These are phyloP conservation scores for Xanthoconium separans DNA, from an alignment of 1,284 basidiomycete genomes.

Conservation along the genomic window DNA sequence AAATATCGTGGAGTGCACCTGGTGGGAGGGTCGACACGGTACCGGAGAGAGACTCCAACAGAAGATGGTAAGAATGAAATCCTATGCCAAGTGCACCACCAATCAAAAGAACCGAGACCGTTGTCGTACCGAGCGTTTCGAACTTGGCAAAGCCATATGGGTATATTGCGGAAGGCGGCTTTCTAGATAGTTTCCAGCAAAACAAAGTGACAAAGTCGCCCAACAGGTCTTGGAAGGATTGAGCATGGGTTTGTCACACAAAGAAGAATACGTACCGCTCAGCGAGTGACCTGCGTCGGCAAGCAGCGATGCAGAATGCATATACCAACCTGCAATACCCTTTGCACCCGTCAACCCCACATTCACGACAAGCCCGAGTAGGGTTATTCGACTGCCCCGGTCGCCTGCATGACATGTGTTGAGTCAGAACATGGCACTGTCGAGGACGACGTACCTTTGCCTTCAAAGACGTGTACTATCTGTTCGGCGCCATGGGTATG, in stretches of 20 bases:
- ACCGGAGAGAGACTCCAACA: constrained; percentile 66
- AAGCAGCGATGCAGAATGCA: constrained; percentile 89
- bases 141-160: constrained; percentile 93
- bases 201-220: constrained; percentile 93
- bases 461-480: constrained; percentile 69
- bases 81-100: constrained; percentile 92
- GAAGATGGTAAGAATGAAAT: constrained; percentile 86
- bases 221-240: constrained; percentile 57
- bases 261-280: constrained; percentile 58
- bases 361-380: constrained; percentile 87
- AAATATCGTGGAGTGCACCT: constrained; percentile 58
- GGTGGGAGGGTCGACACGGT: constrained; percentile 55
- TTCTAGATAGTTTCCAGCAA: constrained; percentile 87
- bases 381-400: constrained; percentile 79
- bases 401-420: constrained; percentile 50
- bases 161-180: constrained; percentile 73
- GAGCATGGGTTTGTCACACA: constrained; percentile 3
- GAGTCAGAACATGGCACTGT: constrained; percentile 4
- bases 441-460: constrained; percentile 49
- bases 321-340: constrained; percentile 80
- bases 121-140: constrained; percentile 88
- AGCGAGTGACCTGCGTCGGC: constrained; percentile 96
- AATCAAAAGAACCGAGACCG: constrained; percentile 79
- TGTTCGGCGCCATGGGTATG: constrained; percentile 70
- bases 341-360: constrained; percentile 82